A percentile compares a stretch with the other conserved stretches of the same genome.
These are phyloP conservation scores for Xylaria telfairii DNA, from an alignment of 495 filamentous ascomycete species.

Conservation along the genomic window DNA sequence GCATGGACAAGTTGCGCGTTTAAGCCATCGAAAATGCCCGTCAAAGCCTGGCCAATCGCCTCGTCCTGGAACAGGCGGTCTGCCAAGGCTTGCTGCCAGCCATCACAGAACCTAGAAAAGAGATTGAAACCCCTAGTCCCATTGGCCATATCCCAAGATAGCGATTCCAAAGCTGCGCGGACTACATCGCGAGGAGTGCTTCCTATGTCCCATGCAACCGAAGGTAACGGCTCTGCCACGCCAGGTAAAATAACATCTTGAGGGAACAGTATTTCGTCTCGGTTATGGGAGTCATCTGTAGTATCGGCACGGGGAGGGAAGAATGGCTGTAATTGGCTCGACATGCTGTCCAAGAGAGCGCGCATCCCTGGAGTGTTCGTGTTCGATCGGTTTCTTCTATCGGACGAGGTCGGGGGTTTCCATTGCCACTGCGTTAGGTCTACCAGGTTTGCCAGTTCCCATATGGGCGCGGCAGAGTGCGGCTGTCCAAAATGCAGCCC, in stretches of 20 bases:
- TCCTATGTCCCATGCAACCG: slow-evolving; percentile 21
- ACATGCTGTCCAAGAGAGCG: not conserved
- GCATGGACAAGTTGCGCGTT: not conserved
- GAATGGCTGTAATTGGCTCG: not conserved
- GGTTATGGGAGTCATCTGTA: not conserved
- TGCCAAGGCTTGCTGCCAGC: slow-evolving; percentile 30
- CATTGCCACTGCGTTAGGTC: slow-evolving; percentile 56
- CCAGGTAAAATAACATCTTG: not conserved
- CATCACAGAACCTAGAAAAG: slow-evolving; percentile 32
- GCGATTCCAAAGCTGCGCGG: slow-evolving; percentile 20
- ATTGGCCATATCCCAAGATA: slow-evolving; percentile 11
- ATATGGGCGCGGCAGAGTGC: slow-evolving; percentile 42
- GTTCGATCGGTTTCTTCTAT: slow-evolving; percentile 10
- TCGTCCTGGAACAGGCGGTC: slow-evolving; percentile 23
- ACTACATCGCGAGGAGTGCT: slow-evolving; percentile 25
- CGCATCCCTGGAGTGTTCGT: not conserved
- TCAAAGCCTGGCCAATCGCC: slow-evolving; percentile 26
- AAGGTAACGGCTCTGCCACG: slow-evolving; percentile 12
- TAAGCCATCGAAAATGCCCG: slow-evolving; percentile 28
- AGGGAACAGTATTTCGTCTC: not conserved
- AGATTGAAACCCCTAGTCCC: not conserved
- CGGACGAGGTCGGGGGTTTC: slow-evolving; percentile 47
- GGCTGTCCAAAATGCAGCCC: slow-evolving; percentile 46
- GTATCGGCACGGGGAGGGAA: not conserved
- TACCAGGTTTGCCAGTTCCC: slow-evolving; percentile 46